These are phyloP conservation scores for Phytopythium litorale DNA, from an alignment of 352 stramenopile genomes.

Conservation along the genomic window DNA sequence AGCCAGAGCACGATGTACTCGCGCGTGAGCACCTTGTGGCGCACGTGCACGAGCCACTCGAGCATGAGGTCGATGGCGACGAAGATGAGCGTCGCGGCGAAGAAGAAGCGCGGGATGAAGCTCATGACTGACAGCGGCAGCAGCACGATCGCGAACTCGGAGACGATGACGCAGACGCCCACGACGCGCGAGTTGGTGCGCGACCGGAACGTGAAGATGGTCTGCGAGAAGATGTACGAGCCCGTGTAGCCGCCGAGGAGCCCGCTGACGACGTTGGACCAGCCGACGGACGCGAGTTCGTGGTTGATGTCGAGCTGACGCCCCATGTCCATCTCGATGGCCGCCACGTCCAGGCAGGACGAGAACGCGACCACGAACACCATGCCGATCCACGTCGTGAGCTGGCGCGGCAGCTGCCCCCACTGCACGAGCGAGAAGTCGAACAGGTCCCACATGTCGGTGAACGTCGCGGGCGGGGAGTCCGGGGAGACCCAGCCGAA, in stretches of 20 bases:
- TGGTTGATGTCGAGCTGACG: constrained; percentile 94
- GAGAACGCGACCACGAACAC: constrained; percentile 97
- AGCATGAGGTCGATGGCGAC: constrained; percentile 97
- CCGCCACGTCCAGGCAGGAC: constrained; percentile 95
- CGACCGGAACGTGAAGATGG: constrained; percentile 96
- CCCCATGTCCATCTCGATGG: constrained; percentile 97
- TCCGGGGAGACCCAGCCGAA: constrained; percentile 89
- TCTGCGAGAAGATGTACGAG: constrained; percentile 99
- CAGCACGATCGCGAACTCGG: constrained; percentile 86
- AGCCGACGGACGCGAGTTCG: constrained; percentile 92
- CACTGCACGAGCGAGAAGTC: constrained; percentile 91
- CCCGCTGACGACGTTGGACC: constrained; percentile 95
- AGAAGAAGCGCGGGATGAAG: constrained; percentile 97
- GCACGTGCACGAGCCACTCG: constrained; percentile 94
- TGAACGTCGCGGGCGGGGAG: constrained; percentile 50
- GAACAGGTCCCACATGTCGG: constrained; percentile 86
- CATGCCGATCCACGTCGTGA: constrained; percentile 94
- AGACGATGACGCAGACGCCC: constrained; percentile 87
- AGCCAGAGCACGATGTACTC: constrained; percentile 93
- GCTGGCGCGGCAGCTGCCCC: constrained; percentile 82
- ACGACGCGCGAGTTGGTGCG: constrained; percentile 89
- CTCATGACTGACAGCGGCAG: constrained; percentile 93
- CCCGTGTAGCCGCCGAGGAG: constrained; percentile 96
- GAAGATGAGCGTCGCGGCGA: constrained; percentile 95
- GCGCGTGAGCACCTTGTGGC: constrained; percentile 72